Evolutionary conservation across 176 grass and related monocot species (phyloP), one percentile per base, ranked within the genome.

Genomic region (Eragrostis curvula): DNA sequence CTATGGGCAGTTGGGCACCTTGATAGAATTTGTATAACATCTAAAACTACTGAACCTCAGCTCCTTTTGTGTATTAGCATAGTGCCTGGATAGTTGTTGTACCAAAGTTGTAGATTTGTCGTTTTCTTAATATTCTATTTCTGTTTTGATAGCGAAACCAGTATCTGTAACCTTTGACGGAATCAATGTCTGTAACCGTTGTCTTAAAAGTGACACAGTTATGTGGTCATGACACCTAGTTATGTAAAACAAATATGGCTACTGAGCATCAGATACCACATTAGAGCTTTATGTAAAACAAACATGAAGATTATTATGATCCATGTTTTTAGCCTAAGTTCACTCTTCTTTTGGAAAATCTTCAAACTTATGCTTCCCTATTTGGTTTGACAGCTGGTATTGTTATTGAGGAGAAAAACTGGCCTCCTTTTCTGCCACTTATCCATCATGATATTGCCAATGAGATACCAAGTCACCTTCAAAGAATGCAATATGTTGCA

Each of bases 371-470:
- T 32, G 21, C 18, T 84, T 24, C 18, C 5, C 73, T 73, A 40
- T 74, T 86, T 67, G 41, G 14, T 68, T 51, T 74, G 24, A 32
- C 70, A 99, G 97, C 91, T 93, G 97, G 97, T 48, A 94, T 96
- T 87, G 87, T 92, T 52, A 92, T 99, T 12, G 93, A 99, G 59
- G 91, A 96, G 73, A 99, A 99, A 91, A 99, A 99, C 24, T 99
- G 97, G 97, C 97, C 97, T 71, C 93, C 93, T 61, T 96, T 96
- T 79, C 77, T 99, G 41, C 97, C 97, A 71, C 87, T 99, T 45
- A 99, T 99, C 46, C 97, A 99, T 88, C 93, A 99, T 87, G 97
- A 99, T 82, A 96, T 99, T 78, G 66, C 84, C 30, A 94, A 88
- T 80, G 97, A 99, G 87, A 99, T 99, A 88, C 97, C 97, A 0